Conservation (phyloP, 2,329 filamentous ascomycete genomes). For the Trichoderma gracile region DNA sequence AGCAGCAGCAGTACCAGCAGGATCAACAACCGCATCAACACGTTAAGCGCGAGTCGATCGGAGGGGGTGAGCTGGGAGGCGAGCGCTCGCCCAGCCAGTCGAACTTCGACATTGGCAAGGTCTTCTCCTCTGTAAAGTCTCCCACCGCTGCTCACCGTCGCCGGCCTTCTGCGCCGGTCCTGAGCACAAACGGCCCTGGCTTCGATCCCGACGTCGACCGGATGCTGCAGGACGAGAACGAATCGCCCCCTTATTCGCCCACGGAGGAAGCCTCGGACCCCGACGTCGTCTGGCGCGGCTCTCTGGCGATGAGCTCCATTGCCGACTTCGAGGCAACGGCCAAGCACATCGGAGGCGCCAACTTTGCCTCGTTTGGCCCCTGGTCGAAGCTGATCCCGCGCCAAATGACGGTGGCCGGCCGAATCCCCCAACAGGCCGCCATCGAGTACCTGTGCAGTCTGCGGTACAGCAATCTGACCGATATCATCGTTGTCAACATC, state of each 20-base stretch:
- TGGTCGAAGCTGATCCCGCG: conserved; percentile 78
- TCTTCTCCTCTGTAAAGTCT: conserved; percentile 81
- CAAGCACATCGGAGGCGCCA: conserved; percentile 80
- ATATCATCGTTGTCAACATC: conserved; percentile 79
- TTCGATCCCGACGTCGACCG: conserved; percentile 89
- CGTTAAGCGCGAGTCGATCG: conserved; percentile 42
- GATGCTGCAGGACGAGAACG: conserved; percentile 77
- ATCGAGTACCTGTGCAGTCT: conserved; percentile 89
- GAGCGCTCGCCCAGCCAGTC: conserved; percentile 55
- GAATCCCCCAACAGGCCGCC: conserved; percentile 79
- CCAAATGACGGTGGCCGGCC: conserved; percentile 69
- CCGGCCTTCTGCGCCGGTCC: conserved; percentile 50
- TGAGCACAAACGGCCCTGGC: conserved; percentile 57
- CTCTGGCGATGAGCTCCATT: conserved; percentile 72
- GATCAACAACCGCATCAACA: conserved; percentile 26
- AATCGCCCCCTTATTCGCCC: conserved; percentile 81
- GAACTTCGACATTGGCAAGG: conserved; percentile 81
- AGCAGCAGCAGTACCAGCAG: not conserved
- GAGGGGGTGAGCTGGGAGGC: conserved; percentile 33
- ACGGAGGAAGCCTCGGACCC: conserved; percentile 69
- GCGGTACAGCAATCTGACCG: conserved; percentile 77
- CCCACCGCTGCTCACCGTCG: conserved; percentile 56
- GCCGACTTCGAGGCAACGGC: conserved; percentile 76
- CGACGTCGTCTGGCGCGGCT: conserved; percentile 75
- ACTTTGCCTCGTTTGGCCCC: conserved; percentile 62